Base-by-base conservation (phyloP, 257 asterid species). In the Ocimum tenuiflorum region DNA sequence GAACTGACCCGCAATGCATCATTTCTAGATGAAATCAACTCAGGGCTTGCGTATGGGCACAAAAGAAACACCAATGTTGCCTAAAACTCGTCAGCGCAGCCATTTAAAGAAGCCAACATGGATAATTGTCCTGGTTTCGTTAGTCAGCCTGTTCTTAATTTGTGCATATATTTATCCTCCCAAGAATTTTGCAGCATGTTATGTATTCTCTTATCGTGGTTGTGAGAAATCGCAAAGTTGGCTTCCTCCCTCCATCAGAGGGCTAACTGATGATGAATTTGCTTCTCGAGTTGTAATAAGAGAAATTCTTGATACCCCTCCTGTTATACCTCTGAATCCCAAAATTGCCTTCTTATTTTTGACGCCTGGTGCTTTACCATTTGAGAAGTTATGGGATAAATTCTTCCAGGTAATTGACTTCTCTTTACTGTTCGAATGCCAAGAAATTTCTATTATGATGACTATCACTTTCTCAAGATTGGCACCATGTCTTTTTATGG, bases 361-460 rank as follows among this genome's bases (percentile, higher is more conserved):
- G 81, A 94, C 91, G 27, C 97, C 99, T 11, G 96, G 99, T 56
- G 86, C 99, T 65, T 83, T 94, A 73, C 99, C 99, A 46, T 90
- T 90, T 73, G 99, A 94, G 87, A 85, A 64, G 88, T 86, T 94
- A 36, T 94, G 99, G 99, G 96, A 94, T 61, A 86, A 76, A 56
- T 94, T 94, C 80, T 94, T 94, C 77, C 95, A 94, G 97, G 99
- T 91, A 77, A 60, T 12, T 15, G 47, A 4, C 33, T 51, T 57
- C 52, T 71, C 19, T 36, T 23, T 52, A 33, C 15, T 51, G 56
- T 17, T 39, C 45, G 35, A 50, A 36, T 15, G 31, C 22, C 20
- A 68, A 27, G 15, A 51, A 1, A 12, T 56, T 14, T 67, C 11
- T 49, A 23, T 17, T 23, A 17, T 15, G 51, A 60, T 29, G 23